Conservation (phyloP, 129 eudicot species). For the Sambucus nigra region DNA sequence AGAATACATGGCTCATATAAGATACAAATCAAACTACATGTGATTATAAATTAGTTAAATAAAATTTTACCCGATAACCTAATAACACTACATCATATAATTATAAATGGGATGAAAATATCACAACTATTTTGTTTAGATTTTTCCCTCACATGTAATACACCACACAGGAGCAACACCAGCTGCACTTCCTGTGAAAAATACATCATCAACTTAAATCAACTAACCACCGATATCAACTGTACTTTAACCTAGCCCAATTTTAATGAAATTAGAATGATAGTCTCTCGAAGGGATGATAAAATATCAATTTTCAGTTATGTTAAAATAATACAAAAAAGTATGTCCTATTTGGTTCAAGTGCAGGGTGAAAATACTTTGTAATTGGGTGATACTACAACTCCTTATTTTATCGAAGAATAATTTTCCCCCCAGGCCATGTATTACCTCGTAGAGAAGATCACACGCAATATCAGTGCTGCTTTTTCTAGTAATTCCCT, state of each 20-base stretch:
- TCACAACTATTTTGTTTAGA: conserved; percentile 24
- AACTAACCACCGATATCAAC: conserved; percentile 39
- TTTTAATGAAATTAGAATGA: not conserved
- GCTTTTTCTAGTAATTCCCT: conserved; percentile 84
- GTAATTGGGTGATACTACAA: not conserved
- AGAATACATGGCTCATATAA: too few species aligned
- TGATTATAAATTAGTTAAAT: not conserved
- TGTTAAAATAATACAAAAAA: not conserved
- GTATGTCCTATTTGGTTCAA: too few species aligned
- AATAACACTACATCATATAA: not conserved
- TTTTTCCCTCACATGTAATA: conserved; percentile 47
- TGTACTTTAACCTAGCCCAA: conserved; percentile 51
- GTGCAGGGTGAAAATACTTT: too few species aligned
- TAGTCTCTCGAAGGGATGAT: not conserved
- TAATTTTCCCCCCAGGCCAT: too few species aligned
- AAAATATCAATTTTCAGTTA: too few species aligned
- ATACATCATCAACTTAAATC: conserved; percentile 73
- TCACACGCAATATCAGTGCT: conserved; percentile 60
- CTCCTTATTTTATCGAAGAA: too few species aligned
- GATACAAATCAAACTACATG: not conserved
- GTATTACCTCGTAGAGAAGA: conserved; percentile 49
- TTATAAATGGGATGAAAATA: not conserved
- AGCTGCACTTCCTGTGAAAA: conserved; percentile 81
- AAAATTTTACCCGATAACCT: not conserved
- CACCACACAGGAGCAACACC: conserved; percentile 79